These are phyloP conservation scores for Trametes cingulata DNA, from an alignment of 768 basidiomycete species.

Conservation along the genomic window DNA sequence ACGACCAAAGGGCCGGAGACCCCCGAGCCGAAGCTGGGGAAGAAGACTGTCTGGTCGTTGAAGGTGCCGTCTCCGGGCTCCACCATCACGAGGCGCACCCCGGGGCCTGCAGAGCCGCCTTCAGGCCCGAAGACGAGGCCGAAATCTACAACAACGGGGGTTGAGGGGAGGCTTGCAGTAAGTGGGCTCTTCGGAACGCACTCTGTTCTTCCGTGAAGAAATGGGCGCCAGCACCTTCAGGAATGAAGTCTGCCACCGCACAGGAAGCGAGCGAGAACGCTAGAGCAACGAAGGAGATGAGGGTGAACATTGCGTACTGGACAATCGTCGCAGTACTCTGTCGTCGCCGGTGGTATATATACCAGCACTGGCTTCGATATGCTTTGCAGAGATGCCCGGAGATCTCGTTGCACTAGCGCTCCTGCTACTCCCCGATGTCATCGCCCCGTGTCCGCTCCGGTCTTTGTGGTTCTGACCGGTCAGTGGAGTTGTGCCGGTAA, in stretches of 20 bases:
- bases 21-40: background rate
- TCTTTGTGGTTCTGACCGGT: no score
- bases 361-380: no score
- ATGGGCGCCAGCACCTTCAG: background rate
- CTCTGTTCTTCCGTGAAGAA: background rate
- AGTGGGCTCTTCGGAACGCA: background rate
- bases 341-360: no score
- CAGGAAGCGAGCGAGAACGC: background rate
- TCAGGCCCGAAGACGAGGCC: constrained; percentile 1
- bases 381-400: no score
- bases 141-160: background rate
- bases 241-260: background rate
- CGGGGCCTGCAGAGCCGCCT: background rate
- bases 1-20: background rate
- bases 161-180: background rate
- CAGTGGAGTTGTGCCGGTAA: no score
- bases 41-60: background rate
- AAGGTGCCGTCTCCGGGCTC: background rate
- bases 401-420: no score
- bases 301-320: background rate
- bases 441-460: no score
- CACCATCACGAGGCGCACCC: background rate
- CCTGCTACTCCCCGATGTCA: no score
- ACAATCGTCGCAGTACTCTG: no score
- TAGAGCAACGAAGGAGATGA: background rate